Percentiles rank a stretch among this genome's conserved stretches.
These are phyloP conservation scores for Paraconiothyrium sp. DNA, from an alignment of 2,329 filamentous ascomycete species.

Conservation along the genomic window DNA sequence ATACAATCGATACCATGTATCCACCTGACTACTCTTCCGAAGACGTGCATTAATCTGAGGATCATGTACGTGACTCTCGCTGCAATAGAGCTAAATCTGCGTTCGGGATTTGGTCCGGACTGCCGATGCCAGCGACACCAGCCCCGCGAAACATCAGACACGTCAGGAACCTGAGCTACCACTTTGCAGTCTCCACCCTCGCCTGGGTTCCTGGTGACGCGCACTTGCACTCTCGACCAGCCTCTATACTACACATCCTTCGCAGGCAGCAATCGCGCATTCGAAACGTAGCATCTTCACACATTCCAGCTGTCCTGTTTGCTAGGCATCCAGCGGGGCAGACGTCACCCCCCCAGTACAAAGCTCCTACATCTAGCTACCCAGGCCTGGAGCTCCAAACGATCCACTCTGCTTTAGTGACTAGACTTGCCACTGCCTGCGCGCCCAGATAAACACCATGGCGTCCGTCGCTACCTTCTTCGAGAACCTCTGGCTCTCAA, in stretches of 20 bases:
- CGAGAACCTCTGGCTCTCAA: slow-evolving; percentile 84
- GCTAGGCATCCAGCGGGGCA: slow-evolving; percentile 37
- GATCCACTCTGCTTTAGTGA: background rate
- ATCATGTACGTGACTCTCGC: slow-evolving; percentile 21
- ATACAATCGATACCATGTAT: background rate
- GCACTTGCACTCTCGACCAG: background rate
- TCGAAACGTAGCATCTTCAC: slow-evolving; percentile 24
- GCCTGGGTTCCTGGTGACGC: slow-evolving; percentile 4
- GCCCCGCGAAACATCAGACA: slow-evolving; percentile 30
- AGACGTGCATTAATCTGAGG: slow-evolving; percentile 21
- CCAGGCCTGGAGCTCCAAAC: slow-evolving; percentile 15
- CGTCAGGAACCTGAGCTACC: slow-evolving; percentile 25
- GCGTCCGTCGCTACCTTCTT: slow-evolving; percentile 66
- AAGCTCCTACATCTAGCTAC: slow-evolving; percentile 9
- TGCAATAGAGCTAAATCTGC: slow-evolving; percentile 1
- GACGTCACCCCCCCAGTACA: slow-evolving; percentile 25
- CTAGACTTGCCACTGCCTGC: background rate
- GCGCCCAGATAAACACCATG: slow-evolving; percentile 36
- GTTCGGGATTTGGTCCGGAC: slow-evolving; percentile 17
- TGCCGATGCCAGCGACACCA: slow-evolving; percentile 18
- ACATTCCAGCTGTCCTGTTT: slow-evolving; percentile 25
- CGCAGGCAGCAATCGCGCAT: slow-evolving; percentile 9
- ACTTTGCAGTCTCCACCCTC: background rate
- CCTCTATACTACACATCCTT: background rate
- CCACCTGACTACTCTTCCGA: slow-evolving; percentile 8